Base-by-base conservation (phyloP, 257 asterid genomes). In the Dorcoceras hygrometricum region DNA sequence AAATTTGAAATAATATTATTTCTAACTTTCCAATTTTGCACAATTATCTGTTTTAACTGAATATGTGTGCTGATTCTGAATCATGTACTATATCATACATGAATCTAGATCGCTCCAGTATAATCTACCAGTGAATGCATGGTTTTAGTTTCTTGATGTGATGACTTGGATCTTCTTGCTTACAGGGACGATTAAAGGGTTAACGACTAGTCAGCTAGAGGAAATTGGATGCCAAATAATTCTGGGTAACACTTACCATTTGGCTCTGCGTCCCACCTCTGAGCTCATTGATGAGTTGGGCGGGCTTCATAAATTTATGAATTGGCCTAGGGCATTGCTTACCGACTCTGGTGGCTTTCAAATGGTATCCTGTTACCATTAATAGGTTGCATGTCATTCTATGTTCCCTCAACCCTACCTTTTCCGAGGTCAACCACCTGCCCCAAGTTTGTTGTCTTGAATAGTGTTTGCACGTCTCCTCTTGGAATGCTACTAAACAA, bases 321-420 rank as follows among this genome's bases (percentile, higher is more conserved):
- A 87, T 74, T 90, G 97, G 99, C 89, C 93, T 11, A 85, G 99
- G 86, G 97, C 95, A 23, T 63, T 90, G 79, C 97, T 94, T 53
- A 94, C 99, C 0, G 99, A 93, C 77, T 94, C 99, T 23, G 99
- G 97, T 70, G 99, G 99, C 67, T 94, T 94, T 82, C 99, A 94
- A 85, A 94, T 94, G 99, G 99, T 93, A 79, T 27, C 70, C 56
- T 64, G 8, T 62, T 62, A 5, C 10, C n/a, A 48, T 29, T 27
- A 23, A 8, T 59, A 43, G n/a, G 36, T 69, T 62, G n/a, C 53
- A 16, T 43, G 51, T 77, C 43, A 26, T 51, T 28, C 24, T 26
- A 57, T 24, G 43, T 20, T 57, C 8, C 65, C 12, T 3, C 55
- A 5, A n/a, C 46, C 50, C 55, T 2, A 51, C 20, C 50, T 62